These are phyloP conservation scores for Pyrenochaeta sp. DNA, from an alignment of 2,329 filamentous ascomycete genomes.

Conservation along the genomic window DNA sequence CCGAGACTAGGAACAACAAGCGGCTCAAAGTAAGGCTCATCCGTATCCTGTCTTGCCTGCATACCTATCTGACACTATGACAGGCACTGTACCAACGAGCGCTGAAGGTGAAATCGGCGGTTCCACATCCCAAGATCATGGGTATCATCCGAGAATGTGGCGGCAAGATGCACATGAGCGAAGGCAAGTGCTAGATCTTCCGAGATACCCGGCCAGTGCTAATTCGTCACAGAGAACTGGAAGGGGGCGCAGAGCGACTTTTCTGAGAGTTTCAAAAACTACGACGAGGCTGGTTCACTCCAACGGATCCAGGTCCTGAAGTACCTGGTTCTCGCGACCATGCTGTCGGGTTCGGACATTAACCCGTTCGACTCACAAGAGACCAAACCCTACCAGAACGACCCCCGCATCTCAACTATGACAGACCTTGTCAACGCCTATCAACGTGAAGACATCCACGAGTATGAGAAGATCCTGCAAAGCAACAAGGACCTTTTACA, in stretches of 20 bases:
- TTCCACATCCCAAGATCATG: conserved; percentile 98
- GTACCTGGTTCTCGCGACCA: conserved; percentile 93
- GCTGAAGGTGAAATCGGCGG: conserved; percentile 91
- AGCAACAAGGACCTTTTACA: conserved; percentile 88
- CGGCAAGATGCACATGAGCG: conserved; percentile 99
- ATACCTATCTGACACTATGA: conserved; percentile 31
- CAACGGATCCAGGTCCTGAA: conserved; percentile 97
- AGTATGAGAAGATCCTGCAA: conserved; percentile 87
- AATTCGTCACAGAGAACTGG: conserved; percentile 79
- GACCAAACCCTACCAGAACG: conserved; percentile 96
- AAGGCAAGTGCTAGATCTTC: conserved; percentile 58
- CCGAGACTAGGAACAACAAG: conserved; percentile 96
- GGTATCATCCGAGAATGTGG: conserved; percentile 98
- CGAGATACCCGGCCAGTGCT: conserved; percentile 26
- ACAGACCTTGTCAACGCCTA: conserved; percentile 96
- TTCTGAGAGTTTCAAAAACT: conserved; percentile 98
- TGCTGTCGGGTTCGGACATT: conserved; percentile 98
- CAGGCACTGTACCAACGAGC: conserved; percentile 86
- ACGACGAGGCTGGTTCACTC: conserved; percentile 95
- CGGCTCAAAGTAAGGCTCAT: conserved; percentile 73
- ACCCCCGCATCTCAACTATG: conserved; percentile 95
- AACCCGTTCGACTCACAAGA: conserved; percentile 99
- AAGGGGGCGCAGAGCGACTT: conserved; percentile 96
- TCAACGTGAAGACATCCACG: conserved; percentile 91
- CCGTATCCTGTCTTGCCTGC: conserved; percentile 27